Evolutionary conservation across 306 rosid species (phyloP), one percentile per base, ranked within the genome.

Genomic region (Cucurbita moschata): DNA sequence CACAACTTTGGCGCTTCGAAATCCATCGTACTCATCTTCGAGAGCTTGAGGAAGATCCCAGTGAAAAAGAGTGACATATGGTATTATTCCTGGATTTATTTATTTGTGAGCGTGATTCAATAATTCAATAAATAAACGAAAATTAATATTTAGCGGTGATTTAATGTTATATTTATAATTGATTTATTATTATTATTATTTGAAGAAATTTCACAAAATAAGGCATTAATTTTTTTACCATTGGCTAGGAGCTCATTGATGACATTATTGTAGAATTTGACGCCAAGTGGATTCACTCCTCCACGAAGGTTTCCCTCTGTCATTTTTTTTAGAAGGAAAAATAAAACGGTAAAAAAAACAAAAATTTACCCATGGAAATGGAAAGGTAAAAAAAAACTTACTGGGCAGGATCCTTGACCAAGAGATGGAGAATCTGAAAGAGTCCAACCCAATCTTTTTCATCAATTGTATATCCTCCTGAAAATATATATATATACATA

Each of bases 371-470:
- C 3, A 47, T 18, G 11, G 19, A n/a, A 30, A 46, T 49, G 26
- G 51, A 42, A 12, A 47, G 52, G 52, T 4, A 19, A 16, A 30
- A 50, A 19, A 19, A 15, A 16, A 11, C 75, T 73, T 78, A 83
- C 87, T 83, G 0, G 87, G 84, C 1, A 81, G n/a, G n/a, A 83
- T 12, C 71, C 85, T 79, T 19, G 85, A 11, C 83, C 86, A 83
- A 13, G 83, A 73, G 54, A 83, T n/a, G 9, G 83, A 79, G 13
- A 80, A 80, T 74, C 83, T 83, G 58, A 83, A 83, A 12, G 83
- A 83, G 70, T 79, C 79, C 57, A 83, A 58, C 6, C 86, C 86
- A 15, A 83, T 18, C 37, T 46, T 63, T 65, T 79, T 83, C 72
- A 83, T 77, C 74, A 83, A 7, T 63, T 73, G 46, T 38, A 83